Percentiles rank a stretch among this genome's conserved stretches.
These are phyloP conservation scores for Rheum nobile DNA, from an alignment of 148 eudicot genomes.

Conservation along the genomic window DNA sequence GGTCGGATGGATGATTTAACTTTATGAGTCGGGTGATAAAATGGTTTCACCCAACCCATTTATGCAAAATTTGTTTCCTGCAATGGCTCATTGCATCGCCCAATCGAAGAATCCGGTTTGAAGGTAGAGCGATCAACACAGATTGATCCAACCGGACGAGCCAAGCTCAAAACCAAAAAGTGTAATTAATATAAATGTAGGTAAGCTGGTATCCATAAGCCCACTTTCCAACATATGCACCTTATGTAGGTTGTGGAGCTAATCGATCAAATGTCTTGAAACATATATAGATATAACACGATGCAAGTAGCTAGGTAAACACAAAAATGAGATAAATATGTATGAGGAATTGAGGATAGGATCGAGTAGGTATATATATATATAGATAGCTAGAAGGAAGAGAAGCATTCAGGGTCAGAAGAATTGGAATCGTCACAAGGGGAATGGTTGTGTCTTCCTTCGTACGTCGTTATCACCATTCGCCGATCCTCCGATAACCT, in stretches of 20 bases:
- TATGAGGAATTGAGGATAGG: not conserved
- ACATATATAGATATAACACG: not conserved
- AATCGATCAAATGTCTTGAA: not conserved
- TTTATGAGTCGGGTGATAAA: too few relatives aligned
- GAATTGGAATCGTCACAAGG: conserved; percentile 36
- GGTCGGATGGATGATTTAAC: too few relatives aligned
- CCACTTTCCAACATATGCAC: not conserved
- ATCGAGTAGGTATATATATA: not conserved
- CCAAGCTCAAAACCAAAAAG: too few relatives aligned
- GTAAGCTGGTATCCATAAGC: too few relatives aligned
- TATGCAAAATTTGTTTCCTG: too few relatives aligned
- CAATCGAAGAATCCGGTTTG: too few relatives aligned
- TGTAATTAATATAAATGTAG: too few relatives aligned
- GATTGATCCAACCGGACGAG: too few relatives aligned
- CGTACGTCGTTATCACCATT: conserved; percentile 87
- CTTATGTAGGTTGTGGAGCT: not conserved
- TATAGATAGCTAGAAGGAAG: not conserved
- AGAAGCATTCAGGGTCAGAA: not conserved
- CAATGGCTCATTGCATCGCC: too few relatives aligned
- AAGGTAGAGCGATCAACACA: too few relatives aligned
- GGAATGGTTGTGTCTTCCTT: conserved; percentile 72
- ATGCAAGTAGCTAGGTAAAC: not conserved
- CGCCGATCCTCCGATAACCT: conserved; percentile 83
- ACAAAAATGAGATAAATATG: not conserved
- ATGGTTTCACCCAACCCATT: too few relatives aligned